phyloP scores from a whole-genome alignment of 768 basidiomycete genomes.

The Serendipita indica region DNA sequence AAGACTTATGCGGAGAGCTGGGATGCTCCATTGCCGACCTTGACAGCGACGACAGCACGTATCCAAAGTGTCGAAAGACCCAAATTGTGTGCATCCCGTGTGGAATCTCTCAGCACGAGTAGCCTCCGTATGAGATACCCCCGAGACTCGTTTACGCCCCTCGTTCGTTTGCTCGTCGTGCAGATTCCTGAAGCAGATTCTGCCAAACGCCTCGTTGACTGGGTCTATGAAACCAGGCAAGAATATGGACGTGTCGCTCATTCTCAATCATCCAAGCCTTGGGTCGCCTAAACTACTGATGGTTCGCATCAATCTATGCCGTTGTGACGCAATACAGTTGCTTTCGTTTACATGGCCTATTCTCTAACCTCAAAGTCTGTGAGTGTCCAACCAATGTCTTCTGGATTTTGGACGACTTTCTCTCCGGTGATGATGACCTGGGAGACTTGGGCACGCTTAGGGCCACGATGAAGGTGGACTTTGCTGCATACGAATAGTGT shows the following conservation, averaged over 20 bases:
- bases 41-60: too few species aligned
- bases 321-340: too few species aligned
- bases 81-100: not conserved
- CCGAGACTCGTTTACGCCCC: not conserved
- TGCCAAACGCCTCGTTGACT: not conserved
- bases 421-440: not conserved
- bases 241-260: too few species aligned
- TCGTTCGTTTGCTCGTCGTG: not conserved
- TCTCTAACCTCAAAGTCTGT: not conserved
- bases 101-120: not conserved
- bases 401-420: constrained; percentile 1
- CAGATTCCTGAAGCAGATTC: not conserved
- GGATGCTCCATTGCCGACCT: too few species aligned
- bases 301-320: too few species aligned
- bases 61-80: too few species aligned
- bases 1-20: not conserved
- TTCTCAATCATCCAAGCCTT: too few species aligned
- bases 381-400: constrained; percentile 1
- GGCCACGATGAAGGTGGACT: not conserved
- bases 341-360: too few species aligned
- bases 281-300: too few species aligned
- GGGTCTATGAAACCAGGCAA: not conserved
- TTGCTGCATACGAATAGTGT: not conserved
- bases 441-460: not conserved
- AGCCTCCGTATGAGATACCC: not conserved